Conservation (phyloP, 1,139 yeast species). For the Taphrina populina region DNA sequence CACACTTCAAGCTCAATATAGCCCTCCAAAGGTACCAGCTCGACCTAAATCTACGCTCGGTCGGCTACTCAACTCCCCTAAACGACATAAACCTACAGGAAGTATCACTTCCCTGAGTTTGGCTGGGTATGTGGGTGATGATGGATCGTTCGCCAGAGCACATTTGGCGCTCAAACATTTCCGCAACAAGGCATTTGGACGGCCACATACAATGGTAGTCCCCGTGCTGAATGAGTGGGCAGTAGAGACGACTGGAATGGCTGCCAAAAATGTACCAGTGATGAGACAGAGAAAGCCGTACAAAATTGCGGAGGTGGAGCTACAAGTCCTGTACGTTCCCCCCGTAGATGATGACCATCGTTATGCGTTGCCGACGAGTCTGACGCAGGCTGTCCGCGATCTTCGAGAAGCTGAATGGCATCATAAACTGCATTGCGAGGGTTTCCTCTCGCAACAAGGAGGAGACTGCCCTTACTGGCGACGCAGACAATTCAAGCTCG, state of each 20-base stretch:
- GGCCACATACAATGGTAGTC: conserved; percentile 32
- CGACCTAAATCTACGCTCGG: conserved; percentile 26
- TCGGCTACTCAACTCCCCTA: conserved; percentile 27
- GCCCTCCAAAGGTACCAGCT: conserved; percentile 14
- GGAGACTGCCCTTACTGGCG: conserved; percentile 73
- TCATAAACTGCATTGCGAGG: conserved; percentile 49
- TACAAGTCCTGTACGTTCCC: conserved; percentile 34
- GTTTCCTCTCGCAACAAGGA: conserved; percentile 73
- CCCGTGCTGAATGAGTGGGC: conserved; percentile 40
- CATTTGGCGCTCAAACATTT: conserved; percentile 32
- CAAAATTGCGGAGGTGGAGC: conserved; percentile 34
- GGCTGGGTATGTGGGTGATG: conserved; percentile 30
- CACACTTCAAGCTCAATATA: conserved; percentile 59
- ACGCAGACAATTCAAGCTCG: conserved; percentile 61
- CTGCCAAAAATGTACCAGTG: conserved; percentile 12
- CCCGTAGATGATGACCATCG: conserved; percentile 19
- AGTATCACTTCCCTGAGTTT: conserved; percentile 25
- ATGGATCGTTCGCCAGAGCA: conserved; percentile 34
- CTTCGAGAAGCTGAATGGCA: conserved; percentile 38
- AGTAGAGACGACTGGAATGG: conserved; percentile 38
- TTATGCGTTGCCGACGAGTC: conserved; percentile 33
- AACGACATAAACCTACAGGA: conserved; percentile 27
- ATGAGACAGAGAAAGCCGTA: conserved; percentile 29
- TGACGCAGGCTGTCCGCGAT: conserved; percentile 36
- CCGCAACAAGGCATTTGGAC: conserved; percentile 33